Evolutionary conservation across 2,329 filamentous ascomycete species (phyloP).

Genomic region (Fusarium paranaense): DNA sequence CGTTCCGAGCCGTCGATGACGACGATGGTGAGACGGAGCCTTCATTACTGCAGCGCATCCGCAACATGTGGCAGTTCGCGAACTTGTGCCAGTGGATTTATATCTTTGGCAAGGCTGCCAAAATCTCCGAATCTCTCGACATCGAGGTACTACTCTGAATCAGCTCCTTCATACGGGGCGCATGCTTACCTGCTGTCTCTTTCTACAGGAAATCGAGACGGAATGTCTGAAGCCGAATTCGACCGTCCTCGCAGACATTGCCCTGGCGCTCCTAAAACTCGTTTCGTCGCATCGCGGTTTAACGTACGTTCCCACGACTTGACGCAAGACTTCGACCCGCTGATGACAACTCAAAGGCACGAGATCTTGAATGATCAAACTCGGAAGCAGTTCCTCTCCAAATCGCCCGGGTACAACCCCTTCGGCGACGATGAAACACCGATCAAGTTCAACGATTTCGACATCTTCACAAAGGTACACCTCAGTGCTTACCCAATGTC

Average conservation of each 20-base stretch:
- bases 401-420: conserved; percentile 82
- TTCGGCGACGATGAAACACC: conserved; percentile 83
- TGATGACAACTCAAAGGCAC: conserved; percentile 61
- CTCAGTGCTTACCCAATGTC: neutral
- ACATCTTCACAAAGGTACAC: conserved; percentile 80
- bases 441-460: conserved; percentile 81
- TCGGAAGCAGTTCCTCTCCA: conserved; percentile 87
- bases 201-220: conserved; percentile 80
- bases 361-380: conserved; percentile 96
- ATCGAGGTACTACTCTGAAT: conserved; percentile 75
- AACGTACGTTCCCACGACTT: conserved; percentile 70
- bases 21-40: conserved; percentile 27
- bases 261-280: conserved; percentile 88
- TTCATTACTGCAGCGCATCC: conserved; percentile 69
- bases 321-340: neutral
- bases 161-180: neutral
- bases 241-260: conserved; percentile 81
- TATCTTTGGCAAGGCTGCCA: conserved; percentile 88
- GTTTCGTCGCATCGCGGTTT: conserved; percentile 93
- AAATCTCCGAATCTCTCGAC: conserved; percentile 88
- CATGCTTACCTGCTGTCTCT: neutral
- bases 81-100: conserved; percentile 94
- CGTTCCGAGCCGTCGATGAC: conserved; percentile 32
- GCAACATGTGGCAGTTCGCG: conserved; percentile 96
- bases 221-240: conserved; percentile 88